These are phyloP conservation scores for Suaeda aralocaspica DNA, from an alignment of 148 eudicot genomes.

Conservation along the genomic window DNA sequence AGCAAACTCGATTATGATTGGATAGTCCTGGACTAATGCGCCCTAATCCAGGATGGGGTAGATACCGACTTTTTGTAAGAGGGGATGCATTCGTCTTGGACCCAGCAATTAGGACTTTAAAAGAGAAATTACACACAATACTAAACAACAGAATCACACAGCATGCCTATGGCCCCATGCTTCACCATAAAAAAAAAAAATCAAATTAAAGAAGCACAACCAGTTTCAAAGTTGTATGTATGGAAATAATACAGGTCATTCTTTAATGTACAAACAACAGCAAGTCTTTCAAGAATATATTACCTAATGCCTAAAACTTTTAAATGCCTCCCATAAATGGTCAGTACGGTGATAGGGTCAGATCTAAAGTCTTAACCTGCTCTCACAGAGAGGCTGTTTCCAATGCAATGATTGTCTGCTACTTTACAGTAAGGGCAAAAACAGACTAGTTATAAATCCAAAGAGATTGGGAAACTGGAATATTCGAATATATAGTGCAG, in stretches of 20 bases:
- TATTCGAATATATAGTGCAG: too few relatives aligned
- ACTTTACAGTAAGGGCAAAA: background rate
- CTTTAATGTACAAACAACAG: background rate
- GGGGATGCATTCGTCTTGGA: too few relatives aligned
- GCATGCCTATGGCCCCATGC: too few relatives aligned
- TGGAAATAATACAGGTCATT: background rate
- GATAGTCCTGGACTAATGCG: too few relatives aligned
- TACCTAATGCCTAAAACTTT: background rate
- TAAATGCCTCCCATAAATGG: background rate
- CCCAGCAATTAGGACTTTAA: too few relatives aligned
- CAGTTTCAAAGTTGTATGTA: background rate
- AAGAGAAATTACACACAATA: too few relatives aligned
- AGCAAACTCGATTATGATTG: too few relatives aligned
- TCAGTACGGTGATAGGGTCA: background rate
- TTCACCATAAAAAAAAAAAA: too few relatives aligned
- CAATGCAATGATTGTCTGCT: background rate
- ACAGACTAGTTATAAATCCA: background rate
- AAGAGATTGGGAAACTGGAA: background rate
- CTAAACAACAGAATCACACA: too few relatives aligned
- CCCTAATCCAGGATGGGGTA: too few relatives aligned
- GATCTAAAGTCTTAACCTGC: conserved; percentile 11
- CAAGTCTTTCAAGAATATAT: conserved; percentile 9
- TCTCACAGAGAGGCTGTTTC: background rate
- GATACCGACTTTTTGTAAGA: too few relatives aligned
- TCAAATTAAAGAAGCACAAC: background rate